Evolutionary conservation across 2,329 filamentous ascomycete genomes (phyloP).

Genomic region (Aureobasidium sp.): DNA sequence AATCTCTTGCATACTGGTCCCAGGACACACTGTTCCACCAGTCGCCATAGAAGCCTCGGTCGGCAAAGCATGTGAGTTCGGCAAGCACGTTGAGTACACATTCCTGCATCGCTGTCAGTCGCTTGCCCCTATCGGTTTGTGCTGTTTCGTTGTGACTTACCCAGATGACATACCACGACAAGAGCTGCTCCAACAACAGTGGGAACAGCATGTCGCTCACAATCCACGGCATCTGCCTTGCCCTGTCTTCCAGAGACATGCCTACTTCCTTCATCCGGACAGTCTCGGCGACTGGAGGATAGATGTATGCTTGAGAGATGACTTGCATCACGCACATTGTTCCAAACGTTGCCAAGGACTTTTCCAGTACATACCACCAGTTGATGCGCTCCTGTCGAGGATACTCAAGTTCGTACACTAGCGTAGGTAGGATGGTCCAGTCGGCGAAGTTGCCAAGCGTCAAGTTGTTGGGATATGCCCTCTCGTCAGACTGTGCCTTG

Average conservation of each 20-base stretch:
- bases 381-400: conserved; percentile 61
- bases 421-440: conserved; percentile 64
- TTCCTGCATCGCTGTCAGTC: conserved; percentile 22
- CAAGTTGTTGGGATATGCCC: conserved; percentile 61
- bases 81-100: conserved; percentile 61
- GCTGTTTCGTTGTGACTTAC: conserved; percentile 44
- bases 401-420: conserved; percentile 73
- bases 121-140: conserved; percentile 3
- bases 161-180: conserved; percentile 78
- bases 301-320: conserved; percentile 67
- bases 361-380: conserved; percentile 68
- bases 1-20: conserved; percentile 72
- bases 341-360: conserved; percentile 59
- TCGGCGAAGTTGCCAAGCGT: conserved; percentile 53
- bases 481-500: conserved; percentile 42
- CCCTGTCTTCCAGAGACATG: conserved; percentile 51
- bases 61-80: conserved; percentile 67
- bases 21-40: conserved; percentile 50
- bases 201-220: conserved; percentile 69
- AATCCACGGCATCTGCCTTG: conserved; percentile 63
- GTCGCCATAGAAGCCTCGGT: conserved; percentile 56
- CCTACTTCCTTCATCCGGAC: conserved; percentile 58
- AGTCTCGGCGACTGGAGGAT: conserved; percentile 61
- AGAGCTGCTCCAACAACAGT: conserved; percentile 68
- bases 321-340: conserved; percentile 72